phyloP scores from a whole-genome alignment of 371 early-diverging fungal species.

The Gilbertella persicaria region DNA sequence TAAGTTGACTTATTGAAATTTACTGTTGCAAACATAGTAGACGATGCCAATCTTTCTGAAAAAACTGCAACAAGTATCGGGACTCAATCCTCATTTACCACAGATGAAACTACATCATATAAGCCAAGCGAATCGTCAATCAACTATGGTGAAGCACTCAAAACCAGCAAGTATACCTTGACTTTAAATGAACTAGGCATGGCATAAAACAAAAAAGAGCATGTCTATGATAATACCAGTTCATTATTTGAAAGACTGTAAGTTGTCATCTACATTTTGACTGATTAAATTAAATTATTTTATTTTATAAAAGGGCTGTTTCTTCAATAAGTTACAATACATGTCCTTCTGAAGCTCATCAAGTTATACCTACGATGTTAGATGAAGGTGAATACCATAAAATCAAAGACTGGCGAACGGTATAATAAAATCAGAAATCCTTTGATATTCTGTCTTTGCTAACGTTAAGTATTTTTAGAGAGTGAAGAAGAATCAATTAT shows the following conservation, averaged over 20 bases:
- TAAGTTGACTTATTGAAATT: too few relatives aligned
- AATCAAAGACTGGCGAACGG: slow-evolving; percentile 18
- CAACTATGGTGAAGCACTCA: neutral
- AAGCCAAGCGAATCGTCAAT: too few relatives aligned
- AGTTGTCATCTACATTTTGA: slow-evolving; percentile 7
- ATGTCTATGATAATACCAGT: slow-evolving; percentile 9
- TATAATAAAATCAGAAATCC: slow-evolving; percentile 13
- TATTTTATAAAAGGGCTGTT: slow-evolving; percentile 10
- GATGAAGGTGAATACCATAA: slow-evolving; percentile 7
- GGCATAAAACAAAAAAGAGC: too few relatives aligned
- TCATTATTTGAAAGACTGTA: slow-evolving; percentile 16
- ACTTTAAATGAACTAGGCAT: neutral
- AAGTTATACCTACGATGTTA: slow-evolving; percentile 9
- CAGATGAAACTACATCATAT: too few relatives aligned
- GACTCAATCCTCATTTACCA: too few relatives aligned
- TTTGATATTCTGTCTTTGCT: slow-evolving; percentile 12
- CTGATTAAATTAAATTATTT: slow-evolving; percentile 9
- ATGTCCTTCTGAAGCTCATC: slow-evolving; percentile 1
- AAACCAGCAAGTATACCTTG: neutral
- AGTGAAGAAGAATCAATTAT: slow-evolving; percentile 13
- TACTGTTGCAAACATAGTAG: too few relatives aligned
- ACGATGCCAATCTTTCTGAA: too few relatives aligned
- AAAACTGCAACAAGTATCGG: too few relatives aligned
- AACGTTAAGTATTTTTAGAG: slow-evolving; percentile 6
- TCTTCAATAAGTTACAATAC: slow-evolving; percentile 3